Evolutionary conservation across 129 eudicot species (phyloP), one percentile per base, ranked within the genome.

Genomic region (Mikania micrantha): DNA sequence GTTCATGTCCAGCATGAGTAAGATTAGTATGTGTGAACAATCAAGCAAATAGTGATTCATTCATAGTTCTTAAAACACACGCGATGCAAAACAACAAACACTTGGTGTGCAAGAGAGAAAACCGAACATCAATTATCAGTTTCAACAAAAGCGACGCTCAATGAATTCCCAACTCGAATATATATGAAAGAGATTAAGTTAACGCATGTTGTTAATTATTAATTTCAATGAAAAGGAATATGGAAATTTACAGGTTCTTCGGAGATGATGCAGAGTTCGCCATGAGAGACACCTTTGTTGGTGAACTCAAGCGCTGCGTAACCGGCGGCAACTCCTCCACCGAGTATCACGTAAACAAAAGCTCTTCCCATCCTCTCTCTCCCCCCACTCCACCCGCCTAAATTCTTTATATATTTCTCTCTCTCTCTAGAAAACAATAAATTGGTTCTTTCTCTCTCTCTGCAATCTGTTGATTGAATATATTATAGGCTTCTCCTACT

Each of bases 261-360:
- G 66, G 98, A 88, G 72, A 92, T 92, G 81, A 92, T 92, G 74
- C 98, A 92, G 73, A 92, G 98, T 84, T 92, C 90, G 20, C 96
- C 98, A 41, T 71, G 77, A 47, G 89, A 82, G 28, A 92, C 95
- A 4, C 96, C 91, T 71, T 75, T 62, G 22, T 80, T 86, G 39
- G 88, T 79, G 84, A 92, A 92, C 83, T 92, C 98, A 66, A 81
- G 98, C 62, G 98, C 95, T 17, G 98, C 98, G 32, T 92, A 92
- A 31, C 98, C 96, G 68, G 96, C 96, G n/a, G 98, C 91, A 0
- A 92, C 98, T 5, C 98, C 98, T 48, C 98, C 98, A 10, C 98
- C 98, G 21, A 92, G 75, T 67, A 92, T 88, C 56, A 86, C 96
- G 74, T 88, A 92, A 75, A 85, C 85, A 53, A 88, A 92, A 12